Evolutionary conservation across 306 rosid genomes (phyloP), one percentile per base, ranked within the genome.

Genomic region (Acacia confusa): DNA sequence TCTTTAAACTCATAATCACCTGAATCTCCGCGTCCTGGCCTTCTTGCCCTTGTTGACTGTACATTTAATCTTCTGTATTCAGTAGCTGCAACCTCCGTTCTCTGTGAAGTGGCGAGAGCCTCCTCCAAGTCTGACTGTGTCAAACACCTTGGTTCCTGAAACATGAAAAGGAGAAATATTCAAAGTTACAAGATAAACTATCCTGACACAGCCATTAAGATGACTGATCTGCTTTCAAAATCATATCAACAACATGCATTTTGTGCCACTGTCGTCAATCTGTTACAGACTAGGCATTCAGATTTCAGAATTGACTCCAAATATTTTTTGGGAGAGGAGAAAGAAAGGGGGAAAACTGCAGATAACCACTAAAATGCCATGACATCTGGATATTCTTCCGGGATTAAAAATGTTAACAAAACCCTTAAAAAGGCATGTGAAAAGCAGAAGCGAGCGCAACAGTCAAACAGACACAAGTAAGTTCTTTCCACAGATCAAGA

Each of bases 1-100:
- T 90, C 97, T 86, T 91, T 90, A 82, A 88, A 86, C 77, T 85
- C 91, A 78, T 73, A 76, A 68, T 91, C 97, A 82, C 91, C 88
- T 66, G 94, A 44, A 22, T 93, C 99, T 43, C 86, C 81, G 58
- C 69, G 81, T 79, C 82, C 82, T 9, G 87, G 36, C 85, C 88
- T 84, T 76, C 92, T 77, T 6, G 89, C 57, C 74, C 92, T 75
- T 6, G 89, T 52, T 48, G 88, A 86, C 70, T 84, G 88, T 24
- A 76, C 30, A 81, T 44, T 80, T 72, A 93, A 85, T 74, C 94
- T 95, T 4, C 79, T 22, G 76, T 86, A 91, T 73, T 88, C 93
- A 47, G 77, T 74, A 10, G 95, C 93, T 43, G 90, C 89, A 73
- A 82, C 85, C 81, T 83, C 88, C 22, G 95, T 89, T 72, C 86